Base-by-base conservation (phyloP, 1,284 basidiomycete species). In the Sanguinoderma infundibulare region DNA sequence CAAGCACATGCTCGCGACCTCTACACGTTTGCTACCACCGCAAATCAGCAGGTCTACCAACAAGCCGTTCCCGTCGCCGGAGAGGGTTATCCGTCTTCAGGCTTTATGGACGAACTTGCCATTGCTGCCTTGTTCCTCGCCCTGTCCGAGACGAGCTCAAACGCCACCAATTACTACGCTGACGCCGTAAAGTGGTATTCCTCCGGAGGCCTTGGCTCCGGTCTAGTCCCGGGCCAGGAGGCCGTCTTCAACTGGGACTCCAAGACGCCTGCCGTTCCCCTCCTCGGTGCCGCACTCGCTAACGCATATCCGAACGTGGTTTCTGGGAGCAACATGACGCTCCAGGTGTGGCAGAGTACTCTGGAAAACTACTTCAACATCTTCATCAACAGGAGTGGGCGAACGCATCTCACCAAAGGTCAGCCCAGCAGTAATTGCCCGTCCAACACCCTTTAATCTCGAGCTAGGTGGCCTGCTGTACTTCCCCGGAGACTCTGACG, bases 191-290 rank as follows among this genome's bases (percentile, higher is more conserved):
- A 75, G 3, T 85, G 84, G 70, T 95, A 90, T 73, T 70, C 77
- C 5, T 77, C 86, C 38, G 91, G 85, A 70, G 73, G 79, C 17
- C 81, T 95, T 0, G 75, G 77, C 5, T 78, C 47, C 3, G 64
- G 68, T 53, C 40, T 73, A 9, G 24, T 66, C 9, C 51, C 64
- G 1, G 66, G 79, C 1, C 77, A 81, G 44, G 77, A 87, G 55
- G 75, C 79, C 5, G 88, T 91, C 6, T 92, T 96, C 78, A 96
- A 96, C 72, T 98, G 96, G 95, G 95, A 96, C 72, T 86, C 86
- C 1, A 92, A 93, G 73, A 83, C 84, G 0, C 90, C 94, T 3
- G 93, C 89, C 1, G 72, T 93, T 0, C 85, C 88, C 44, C 83
- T 97, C 20, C 77, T 97, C 12, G 92, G 92, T 55, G 79, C 88